Evolutionary conservation across 2,329 filamentous ascomycete species (phyloP).

Genomic region (Fusarium piperis): DNA sequence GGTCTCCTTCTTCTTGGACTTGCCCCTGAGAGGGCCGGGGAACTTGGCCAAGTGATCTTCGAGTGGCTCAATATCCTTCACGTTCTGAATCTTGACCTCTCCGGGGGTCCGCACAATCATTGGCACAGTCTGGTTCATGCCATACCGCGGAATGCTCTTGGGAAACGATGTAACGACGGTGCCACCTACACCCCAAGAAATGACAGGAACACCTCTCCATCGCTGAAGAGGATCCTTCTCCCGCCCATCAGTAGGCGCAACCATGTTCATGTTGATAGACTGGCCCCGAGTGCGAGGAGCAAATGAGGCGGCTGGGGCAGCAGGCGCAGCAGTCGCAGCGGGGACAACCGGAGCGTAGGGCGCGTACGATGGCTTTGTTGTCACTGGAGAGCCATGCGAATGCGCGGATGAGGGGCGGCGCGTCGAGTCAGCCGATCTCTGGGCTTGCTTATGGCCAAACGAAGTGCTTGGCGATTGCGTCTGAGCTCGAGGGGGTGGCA

Average conservation of each 20-base stretch:
- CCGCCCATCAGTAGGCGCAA: conserved; percentile 71
- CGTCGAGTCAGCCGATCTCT: conserved; percentile 52
- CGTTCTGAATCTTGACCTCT: conserved; percentile 79
- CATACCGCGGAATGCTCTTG: conserved; percentile 86
- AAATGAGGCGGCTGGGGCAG: conserved; percentile 16
- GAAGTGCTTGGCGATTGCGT: conserved; percentile 69
- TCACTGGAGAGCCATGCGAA: conserved; percentile 52
- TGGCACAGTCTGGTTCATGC: conserved; percentile 75
- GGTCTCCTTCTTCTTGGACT: conserved; percentile 95
- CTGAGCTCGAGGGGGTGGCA: conserved; percentile 67
- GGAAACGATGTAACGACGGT: conserved; percentile 86
- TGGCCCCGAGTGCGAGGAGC: conserved; percentile 59
- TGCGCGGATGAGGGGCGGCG: conserved; percentile 66
- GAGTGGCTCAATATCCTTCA: conserved; percentile 78
- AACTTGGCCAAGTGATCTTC: conserved; percentile 81
- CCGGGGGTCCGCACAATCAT: conserved; percentile 86
- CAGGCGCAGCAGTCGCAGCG: conserved; percentile 6
- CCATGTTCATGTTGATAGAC: conserved; percentile 66
- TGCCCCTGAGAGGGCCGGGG: conserved; percentile 87
- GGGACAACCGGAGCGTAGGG: conserved; percentile 41
- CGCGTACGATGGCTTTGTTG: conserved; percentile 39
- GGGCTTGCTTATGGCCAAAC: conserved; percentile 49
- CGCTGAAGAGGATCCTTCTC: conserved; percentile 82
- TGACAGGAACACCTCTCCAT: conserved; percentile 90
- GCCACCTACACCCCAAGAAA: conserved; percentile 90